Evolutionary conservation across 2,329 filamentous ascomycete species (phyloP).

Genomic region (Scedosporium dehoogii): DNA sequence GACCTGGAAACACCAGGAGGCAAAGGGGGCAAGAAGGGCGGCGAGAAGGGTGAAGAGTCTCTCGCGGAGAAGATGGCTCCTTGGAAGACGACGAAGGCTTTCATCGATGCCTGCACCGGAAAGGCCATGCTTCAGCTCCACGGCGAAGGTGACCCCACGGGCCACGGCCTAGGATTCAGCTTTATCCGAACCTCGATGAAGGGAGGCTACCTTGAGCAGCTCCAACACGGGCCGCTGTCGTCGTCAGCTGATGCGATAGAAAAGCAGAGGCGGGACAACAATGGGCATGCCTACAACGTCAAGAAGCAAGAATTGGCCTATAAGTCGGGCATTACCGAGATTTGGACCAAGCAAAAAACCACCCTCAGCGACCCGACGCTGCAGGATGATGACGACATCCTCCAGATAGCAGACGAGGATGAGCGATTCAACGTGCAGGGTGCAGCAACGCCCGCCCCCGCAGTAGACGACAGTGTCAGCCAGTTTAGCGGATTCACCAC

Average conservation of each 20-base stretch:
- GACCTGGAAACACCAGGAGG: slow-evolving; percentile 32
- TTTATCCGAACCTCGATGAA: slow-evolving; percentile 99
- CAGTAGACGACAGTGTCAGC: slow-evolving; percentile 67
- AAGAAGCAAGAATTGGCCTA: slow-evolving; percentile 89
- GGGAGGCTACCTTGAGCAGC: slow-evolving; percentile 79
- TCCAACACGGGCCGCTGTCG: slow-evolving; percentile 50
- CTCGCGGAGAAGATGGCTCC: slow-evolving; percentile 85
- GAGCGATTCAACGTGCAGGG: slow-evolving; percentile 56
- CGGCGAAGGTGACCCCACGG: slow-evolving; percentile 89
- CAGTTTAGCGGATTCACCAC: slow-evolving; percentile 62
- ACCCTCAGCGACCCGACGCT: slow-evolving; percentile 66
- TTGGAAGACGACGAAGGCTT: slow-evolving; percentile 95
- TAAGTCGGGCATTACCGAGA: slow-evolving; percentile 79
- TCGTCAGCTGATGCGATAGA: slow-evolving; percentile 76
- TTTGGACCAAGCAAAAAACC: slow-evolving; percentile 81
- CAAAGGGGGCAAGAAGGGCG: slow-evolving; percentile 31
- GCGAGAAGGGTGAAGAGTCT: slow-evolving; percentile 52
- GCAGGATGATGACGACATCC: slow-evolving; percentile 52
- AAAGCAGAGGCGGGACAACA: slow-evolving; percentile 78
- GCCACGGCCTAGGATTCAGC: slow-evolving; percentile 86
- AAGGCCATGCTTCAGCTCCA: slow-evolving; percentile 97
- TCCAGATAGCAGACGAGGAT: slow-evolving; percentile 49
- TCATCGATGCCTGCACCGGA: slow-evolving; percentile 82
- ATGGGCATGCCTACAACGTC: slow-evolving; percentile 95
- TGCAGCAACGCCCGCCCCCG: slow-evolving; percentile 54